Conservation (phyloP, 2,329 filamentous ascomycete genomes). For the Pseudogymnoascus sp. region DNA sequence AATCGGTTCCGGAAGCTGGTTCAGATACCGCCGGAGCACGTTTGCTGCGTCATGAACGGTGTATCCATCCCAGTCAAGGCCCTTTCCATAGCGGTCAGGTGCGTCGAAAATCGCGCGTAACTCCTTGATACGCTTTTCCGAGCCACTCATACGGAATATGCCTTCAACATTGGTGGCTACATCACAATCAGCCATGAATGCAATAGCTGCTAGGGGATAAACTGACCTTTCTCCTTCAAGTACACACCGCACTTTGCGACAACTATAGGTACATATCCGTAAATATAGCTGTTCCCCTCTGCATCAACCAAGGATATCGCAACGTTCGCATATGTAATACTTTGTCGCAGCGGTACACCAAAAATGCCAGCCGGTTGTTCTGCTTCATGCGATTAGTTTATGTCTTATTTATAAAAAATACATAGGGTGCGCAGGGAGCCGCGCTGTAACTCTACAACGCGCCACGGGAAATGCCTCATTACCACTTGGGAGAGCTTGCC, state of each 20-base stretch:
- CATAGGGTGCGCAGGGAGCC: neutral
- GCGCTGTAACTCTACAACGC: neutral
- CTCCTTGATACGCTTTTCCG: conserved; percentile 97
- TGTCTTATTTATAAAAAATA: neutral
- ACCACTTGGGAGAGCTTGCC: neutral
- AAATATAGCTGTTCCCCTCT: conserved; percentile 90
- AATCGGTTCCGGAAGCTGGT: conserved; percentile 92
- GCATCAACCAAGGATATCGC: conserved; percentile 94
- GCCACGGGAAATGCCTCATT: neutral
- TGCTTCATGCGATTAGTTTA: conserved; percentile 12
- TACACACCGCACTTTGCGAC: conserved; percentile 98
- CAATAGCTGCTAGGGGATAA: neutral
- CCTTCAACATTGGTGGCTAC: conserved; percentile 88
- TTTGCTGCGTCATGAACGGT: conserved; percentile 98
- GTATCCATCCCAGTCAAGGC: conserved; percentile 92
- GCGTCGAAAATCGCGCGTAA: conserved; percentile 88
- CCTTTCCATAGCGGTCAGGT: conserved; percentile 91
- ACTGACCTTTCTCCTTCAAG: conserved; percentile 90
- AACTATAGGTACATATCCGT: conserved; percentile 96
- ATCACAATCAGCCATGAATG: conserved; percentile 15
- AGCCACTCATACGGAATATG: conserved; percentile 92
- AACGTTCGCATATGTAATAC: conserved; percentile 95
- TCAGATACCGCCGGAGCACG: conserved; percentile 88
- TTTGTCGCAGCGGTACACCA: conserved; percentile 83
- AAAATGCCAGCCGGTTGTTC: conserved; percentile 67